These are phyloP conservation scores for Xylaria sp. DNA, from an alignment of 2,329 filamentous ascomycete genomes.

Conservation along the genomic window DNA sequence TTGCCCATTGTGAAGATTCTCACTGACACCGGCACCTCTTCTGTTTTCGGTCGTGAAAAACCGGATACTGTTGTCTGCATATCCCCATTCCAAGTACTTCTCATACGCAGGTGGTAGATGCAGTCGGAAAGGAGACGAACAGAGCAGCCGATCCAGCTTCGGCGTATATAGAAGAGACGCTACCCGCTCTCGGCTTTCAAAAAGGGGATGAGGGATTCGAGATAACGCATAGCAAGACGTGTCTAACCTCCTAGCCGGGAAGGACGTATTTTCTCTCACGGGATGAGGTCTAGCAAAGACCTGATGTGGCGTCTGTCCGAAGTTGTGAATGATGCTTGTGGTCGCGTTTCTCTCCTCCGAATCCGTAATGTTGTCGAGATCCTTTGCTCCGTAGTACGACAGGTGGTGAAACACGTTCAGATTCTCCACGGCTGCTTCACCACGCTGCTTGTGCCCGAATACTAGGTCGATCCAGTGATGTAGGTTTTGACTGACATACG, in stretches of 20 bases:
- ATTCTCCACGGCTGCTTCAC: constrained; percentile 83
- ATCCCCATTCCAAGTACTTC: constrained; percentile 93
- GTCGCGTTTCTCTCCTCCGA: constrained; percentile 80
- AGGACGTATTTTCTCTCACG: constrained; percentile 61
- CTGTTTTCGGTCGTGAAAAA: constrained; percentile 83
- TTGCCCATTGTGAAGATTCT: constrained; percentile 89
- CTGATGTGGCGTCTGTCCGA: constrained; percentile 94
- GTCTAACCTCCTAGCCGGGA: constrained; percentile 67
- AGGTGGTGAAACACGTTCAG: constrained; percentile 95
- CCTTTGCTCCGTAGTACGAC: constrained; percentile 89
- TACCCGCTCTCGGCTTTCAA: constrained; percentile 74
- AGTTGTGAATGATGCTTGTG: constrained; percentile 96
- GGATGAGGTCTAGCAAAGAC: constrained; percentile 81
- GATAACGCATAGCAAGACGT: constrained; percentile 70
- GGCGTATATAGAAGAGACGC: constrained; percentile 70
- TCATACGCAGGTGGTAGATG: constrained; percentile 84
- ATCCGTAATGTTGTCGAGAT: constrained; percentile 86
- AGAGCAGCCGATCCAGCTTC: constrained; percentile 77
- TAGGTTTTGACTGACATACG: constrained; percentile 81
- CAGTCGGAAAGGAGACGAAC: constrained; percentile 75
- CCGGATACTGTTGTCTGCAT: constrained; percentile 83
- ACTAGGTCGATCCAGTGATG: constrained; percentile 95
- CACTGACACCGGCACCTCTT: constrained; percentile 78
- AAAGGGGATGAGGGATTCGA: constrained; percentile 70
- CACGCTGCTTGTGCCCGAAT: constrained; percentile 90